Conservation (phyloP, 2,329 filamentous ascomycete genomes). For the Fusarium sublunatum region DNA sequence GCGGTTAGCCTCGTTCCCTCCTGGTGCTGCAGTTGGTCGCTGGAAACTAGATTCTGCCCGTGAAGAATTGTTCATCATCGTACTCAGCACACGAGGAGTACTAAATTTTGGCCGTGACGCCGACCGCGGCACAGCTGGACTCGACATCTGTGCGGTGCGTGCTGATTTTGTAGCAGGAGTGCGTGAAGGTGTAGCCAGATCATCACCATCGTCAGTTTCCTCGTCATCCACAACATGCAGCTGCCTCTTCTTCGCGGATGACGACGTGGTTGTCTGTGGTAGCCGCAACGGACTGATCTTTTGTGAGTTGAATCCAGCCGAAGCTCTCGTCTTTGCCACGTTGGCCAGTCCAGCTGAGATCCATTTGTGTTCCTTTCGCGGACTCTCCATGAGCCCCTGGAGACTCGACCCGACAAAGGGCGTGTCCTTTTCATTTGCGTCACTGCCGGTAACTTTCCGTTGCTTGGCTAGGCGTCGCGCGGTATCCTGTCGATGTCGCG, state of each 20-base stretch:
- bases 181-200: conserved; percentile 35
- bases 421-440: conserved; percentile 14
- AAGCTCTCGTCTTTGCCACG: conserved; percentile 42
- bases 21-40: conserved; percentile 14
- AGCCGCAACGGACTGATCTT: conserved; percentile 29
- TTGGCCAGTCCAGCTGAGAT: conserved; percentile 42
- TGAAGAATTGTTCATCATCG: conserved; percentile 16
- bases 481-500: conserved; percentile 39
- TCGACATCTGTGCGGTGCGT: conserved; percentile 10
- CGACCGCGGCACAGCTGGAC: conserved; percentile 23
- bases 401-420: conserved; percentile 51
- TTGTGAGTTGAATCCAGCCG: conserved; percentile 44
- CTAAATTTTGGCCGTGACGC: conserved; percentile 19
- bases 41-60: conserved; percentile 1
- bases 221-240: conserved; percentile 26
- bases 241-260: conserved; percentile 31
- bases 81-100: conserved; percentile 26
- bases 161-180: conserved; percentile 10
- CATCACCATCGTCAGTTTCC: conserved; percentile 30
- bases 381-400: conserved; percentile 58
- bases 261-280: neutral
- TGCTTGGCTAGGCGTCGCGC: conserved; percentile 42
- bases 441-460: conserved; percentile 30
- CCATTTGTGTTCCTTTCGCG: conserved; percentile 48
- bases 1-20: conserved; percentile 2